These are phyloP conservation scores for Yamadazyma spencermartinsiae DNA, from an alignment of 1,139 yeast species.

Conservation along the genomic window DNA sequence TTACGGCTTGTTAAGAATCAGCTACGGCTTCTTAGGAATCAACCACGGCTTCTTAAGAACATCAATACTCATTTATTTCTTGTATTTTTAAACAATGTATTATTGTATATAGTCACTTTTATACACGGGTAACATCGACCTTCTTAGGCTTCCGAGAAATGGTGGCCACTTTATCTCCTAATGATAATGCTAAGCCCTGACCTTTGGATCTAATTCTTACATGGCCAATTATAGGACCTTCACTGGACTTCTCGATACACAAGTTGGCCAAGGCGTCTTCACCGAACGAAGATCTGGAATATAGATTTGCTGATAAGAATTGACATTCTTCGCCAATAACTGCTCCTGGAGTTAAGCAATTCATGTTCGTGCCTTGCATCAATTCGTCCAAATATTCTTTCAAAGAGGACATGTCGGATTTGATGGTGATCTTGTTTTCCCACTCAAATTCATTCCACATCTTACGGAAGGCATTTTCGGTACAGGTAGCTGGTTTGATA, in stretches of 20 bases:
- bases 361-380: conserved; percentile 88
- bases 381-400: conserved; percentile 79
- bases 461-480: conserved; percentile 87
- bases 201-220: conserved; percentile 97
- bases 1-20: neutral
- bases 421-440: conserved; percentile 96
- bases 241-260: conserved; percentile 80
- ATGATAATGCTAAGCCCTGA: conserved; percentile 91
- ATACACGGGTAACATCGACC: conserved; percentile 24
- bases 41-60: no score
- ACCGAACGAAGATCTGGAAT: conserved; percentile 92
- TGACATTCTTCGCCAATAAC: conserved; percentile 84
- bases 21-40: no score
- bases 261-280: conserved; percentile 97
- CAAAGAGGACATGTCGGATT: conserved; percentile 66
- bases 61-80: no score
- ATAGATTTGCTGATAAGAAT: conserved; percentile 90
- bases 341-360: conserved; percentile 90
- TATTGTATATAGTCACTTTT: conserved; percentile 7
- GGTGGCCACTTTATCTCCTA: conserved; percentile 91
- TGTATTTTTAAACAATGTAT: neutral
- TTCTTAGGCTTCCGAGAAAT: conserved; percentile 58
- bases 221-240: conserved; percentile 86
- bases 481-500: conserved; percentile 88
- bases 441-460: conserved; percentile 99